Evolutionary conservation across 2,329 filamentous ascomycete genomes (phyloP).

Genomic region (Calonectria leucothoes): DNA sequence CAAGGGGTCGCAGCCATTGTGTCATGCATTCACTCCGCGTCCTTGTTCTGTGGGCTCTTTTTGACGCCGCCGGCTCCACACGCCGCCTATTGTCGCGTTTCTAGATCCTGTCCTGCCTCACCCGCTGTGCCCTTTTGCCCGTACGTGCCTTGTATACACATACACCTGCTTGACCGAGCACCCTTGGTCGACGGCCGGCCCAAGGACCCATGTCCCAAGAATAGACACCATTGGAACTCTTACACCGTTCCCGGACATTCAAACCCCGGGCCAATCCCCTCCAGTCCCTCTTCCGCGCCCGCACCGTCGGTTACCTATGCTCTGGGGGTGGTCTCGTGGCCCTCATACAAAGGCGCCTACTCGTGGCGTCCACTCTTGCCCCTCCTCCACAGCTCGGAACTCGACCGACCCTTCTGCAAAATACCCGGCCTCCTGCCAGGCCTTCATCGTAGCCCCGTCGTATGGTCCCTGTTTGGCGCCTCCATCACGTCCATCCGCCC

Average conservation of each 20-base stretch:
- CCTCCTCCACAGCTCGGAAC: slow-evolving; percentile 71
- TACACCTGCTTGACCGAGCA: slow-evolving; percentile 34
- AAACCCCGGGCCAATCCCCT: slow-evolving; percentile 22
- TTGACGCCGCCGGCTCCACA: slow-evolving; percentile 36
- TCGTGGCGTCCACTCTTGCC: slow-evolving; percentile 63
- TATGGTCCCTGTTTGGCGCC: slow-evolving; percentile 87
- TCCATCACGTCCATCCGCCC: slow-evolving; percentile 88
- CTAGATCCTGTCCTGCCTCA: slow-evolving; percentile 24
- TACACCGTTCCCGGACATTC: slow-evolving; percentile 29
- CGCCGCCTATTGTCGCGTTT: slow-evolving; percentile 28
- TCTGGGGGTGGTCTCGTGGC: slow-evolving; percentile 25
- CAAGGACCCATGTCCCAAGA: slow-evolving; percentile 22
- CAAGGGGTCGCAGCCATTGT: slow-evolving; percentile 29
- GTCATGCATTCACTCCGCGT: slow-evolving; percentile 33
- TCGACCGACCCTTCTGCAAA: slow-evolving; percentile 83
- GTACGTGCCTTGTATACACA: slow-evolving; percentile 27
- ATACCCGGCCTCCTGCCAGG: slow-evolving; percentile 92
- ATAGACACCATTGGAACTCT: slow-evolving; percentile 27
- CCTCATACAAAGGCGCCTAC: slow-evolving; percentile 63
- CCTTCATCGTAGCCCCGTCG: slow-evolving; percentile 85
- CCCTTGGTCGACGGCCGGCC: slow-evolving; percentile 9
- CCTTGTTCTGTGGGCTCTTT: slow-evolving; percentile 26
- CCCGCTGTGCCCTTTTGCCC: slow-evolving; percentile 25
- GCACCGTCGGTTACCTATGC: slow-evolving; percentile 21
- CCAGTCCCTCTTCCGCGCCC: slow-evolving; percentile 25